These are phyloP conservation scores for Hirschfeldia incana DNA, from an alignment of 345 rosid species.

Conservation along the genomic window DNA sequence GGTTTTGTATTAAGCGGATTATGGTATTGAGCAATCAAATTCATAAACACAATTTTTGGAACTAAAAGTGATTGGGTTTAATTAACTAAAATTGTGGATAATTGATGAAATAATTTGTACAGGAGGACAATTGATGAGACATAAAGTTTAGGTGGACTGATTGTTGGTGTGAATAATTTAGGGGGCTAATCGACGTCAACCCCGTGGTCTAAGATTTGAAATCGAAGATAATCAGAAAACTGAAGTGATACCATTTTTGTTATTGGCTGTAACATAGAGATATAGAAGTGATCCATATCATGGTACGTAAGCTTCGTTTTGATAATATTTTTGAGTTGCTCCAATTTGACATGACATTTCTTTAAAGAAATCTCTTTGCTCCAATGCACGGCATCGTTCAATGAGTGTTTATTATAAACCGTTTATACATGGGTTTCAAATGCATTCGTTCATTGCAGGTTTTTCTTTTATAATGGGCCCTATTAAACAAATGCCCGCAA, in stretches of 20 bases:
- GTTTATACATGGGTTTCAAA: background rate
- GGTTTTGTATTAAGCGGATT: too few species aligned
- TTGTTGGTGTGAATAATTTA: too few species aligned
- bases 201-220: background rate
- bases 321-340: background rate
- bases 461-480: background rate
- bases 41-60: too few species aligned
- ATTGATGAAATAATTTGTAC: too few species aligned
- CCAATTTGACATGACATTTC: background rate
- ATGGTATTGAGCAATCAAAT: too few species aligned
- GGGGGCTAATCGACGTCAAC: background rate
- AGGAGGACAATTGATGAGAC: too few species aligned
- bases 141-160: too few species aligned
- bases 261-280: background rate
- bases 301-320: background rate
- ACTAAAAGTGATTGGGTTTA: too few species aligned
- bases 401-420: background rate
- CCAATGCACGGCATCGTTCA: background rate
- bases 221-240: background rate
- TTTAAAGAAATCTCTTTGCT: background rate
- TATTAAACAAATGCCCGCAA: background rate
- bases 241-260: background rate
- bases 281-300: background rate
- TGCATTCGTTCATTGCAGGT: background rate
- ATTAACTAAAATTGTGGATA: too few species aligned